Evolutionary conservation across 306 rosid genomes (phyloP).

Genomic region (Myrica gale): DNA sequence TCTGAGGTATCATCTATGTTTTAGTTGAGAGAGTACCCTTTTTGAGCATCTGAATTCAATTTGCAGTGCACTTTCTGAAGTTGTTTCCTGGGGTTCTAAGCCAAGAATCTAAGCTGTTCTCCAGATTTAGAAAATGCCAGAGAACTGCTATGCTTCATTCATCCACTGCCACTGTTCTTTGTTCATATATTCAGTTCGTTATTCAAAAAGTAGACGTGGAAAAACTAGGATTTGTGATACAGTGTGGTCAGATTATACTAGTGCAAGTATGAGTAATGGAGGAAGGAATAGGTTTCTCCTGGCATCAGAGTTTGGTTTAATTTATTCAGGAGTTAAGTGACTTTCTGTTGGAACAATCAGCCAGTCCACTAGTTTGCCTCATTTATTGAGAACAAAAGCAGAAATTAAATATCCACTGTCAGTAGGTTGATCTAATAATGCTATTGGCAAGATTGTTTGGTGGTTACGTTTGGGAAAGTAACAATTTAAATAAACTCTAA

Average conservation of each 20-base stretch:
- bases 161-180: background rate
- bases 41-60: background rate
- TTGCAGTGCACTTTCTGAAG: background rate
- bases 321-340: background rate
- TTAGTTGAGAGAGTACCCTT: background rate
- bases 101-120: background rate
- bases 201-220: background rate
- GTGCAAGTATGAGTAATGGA: background rate
- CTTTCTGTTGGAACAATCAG: background rate
- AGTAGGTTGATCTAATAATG: background rate
- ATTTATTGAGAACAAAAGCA: background rate
- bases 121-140: constrained; percentile 2
- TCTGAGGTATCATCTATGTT: constrained; percentile 67
- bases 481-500: background rate
- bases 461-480: background rate
- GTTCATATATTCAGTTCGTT: background rate
- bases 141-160: background rate
- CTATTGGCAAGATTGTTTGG: background rate
- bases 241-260: background rate
- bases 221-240: background rate
- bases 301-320: background rate
- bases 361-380: background rate
- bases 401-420: background rate
- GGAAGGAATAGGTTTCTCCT: background rate
- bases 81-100: constrained; percentile 4